phyloP scores from a whole-genome alignment of 257 asterid genomes.

The Echium plantagineum region DNA sequence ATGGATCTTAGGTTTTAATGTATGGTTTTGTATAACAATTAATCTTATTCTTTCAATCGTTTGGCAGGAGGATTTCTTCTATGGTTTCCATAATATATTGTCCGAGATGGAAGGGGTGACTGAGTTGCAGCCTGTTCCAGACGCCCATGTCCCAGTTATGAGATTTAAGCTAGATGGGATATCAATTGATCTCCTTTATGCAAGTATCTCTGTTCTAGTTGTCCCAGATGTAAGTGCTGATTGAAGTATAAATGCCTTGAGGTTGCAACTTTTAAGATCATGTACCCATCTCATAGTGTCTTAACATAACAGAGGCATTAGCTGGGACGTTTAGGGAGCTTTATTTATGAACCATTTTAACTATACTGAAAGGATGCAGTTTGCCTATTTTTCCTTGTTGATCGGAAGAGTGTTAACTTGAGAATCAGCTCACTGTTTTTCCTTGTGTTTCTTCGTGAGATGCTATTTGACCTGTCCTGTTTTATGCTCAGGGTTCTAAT shows the following conservation, averaged over 20 bases:
- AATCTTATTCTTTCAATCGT: constrained; percentile 9
- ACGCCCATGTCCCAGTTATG: constrained; percentile 97
- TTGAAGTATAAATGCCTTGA: neutral
- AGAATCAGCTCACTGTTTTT: too few relatives aligned
- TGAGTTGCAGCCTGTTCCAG: constrained; percentile 95
- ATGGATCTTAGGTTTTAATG: neutral
- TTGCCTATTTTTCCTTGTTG: too few relatives aligned
- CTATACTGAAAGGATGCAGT: too few relatives aligned
- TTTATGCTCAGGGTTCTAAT: too few relatives aligned
- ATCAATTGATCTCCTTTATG: constrained; percentile 89
- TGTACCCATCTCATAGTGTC: neutral
- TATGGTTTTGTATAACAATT: too few relatives aligned
- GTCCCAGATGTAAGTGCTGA: constrained; percentile 73
- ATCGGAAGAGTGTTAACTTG: too few relatives aligned
- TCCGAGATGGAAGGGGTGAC: constrained; percentile 66
- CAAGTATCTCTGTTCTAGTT: constrained; percentile 75
- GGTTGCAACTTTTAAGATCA: neutral
- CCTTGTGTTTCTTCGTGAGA: too few relatives aligned
- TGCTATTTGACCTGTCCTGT: too few relatives aligned
- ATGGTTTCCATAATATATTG: constrained; percentile 58
- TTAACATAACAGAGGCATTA: neutral
- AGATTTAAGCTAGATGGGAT: constrained; percentile 93
- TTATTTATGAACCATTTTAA: too few relatives aligned
- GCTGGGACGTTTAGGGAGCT: too few relatives aligned
- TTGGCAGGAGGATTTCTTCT: constrained; percentile 77